Evolutionary conservation across 2,329 filamentous ascomycete genomes (phyloP).

Genomic region (Microsporum audouinii): DNA sequence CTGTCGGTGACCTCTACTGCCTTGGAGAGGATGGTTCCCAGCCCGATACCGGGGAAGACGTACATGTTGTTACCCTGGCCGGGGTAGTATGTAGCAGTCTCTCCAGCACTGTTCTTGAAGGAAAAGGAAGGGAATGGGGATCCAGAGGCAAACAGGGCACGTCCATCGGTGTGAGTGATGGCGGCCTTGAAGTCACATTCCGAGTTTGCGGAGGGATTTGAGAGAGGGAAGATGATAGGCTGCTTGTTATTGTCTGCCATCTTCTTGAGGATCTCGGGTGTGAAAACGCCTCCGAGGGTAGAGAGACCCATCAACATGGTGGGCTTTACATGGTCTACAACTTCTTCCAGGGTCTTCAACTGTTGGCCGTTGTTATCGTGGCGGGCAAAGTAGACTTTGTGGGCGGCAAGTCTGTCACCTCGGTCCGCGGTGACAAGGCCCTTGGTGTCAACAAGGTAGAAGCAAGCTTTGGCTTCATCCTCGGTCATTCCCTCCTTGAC

Average conservation of each 20-base stretch:
- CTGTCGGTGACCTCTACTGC: slow-evolving; percentile 74
- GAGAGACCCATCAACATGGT: slow-evolving; percentile 90
- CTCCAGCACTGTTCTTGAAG: slow-evolving; percentile 48
- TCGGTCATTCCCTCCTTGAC: slow-evolving; percentile 82
- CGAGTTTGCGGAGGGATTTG: slow-evolving; percentile 90
- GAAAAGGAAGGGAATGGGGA: slow-evolving; percentile 74
- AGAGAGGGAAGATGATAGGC: slow-evolving; percentile 91
- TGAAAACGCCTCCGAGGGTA: slow-evolving; percentile 90
- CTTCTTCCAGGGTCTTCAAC: slow-evolving; percentile 69
- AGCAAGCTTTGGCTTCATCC: slow-evolving; percentile 75
- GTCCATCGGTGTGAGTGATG: slow-evolving; percentile 79
- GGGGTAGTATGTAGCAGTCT: slow-evolving; percentile 57
- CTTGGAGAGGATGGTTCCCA: slow-evolving; percentile 86
- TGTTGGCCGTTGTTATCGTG: slow-evolving; percentile 54
- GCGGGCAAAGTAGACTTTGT: slow-evolving; percentile 60
- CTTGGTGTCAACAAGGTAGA: slow-evolving; percentile 96
- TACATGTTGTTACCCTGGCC: slow-evolving; percentile 78
- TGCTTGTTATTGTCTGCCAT: slow-evolving; percentile 54
- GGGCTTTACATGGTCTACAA: slow-evolving; percentile 89
- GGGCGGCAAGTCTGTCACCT: slow-evolving; percentile 84
- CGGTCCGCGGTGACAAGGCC: slow-evolving; percentile 88
- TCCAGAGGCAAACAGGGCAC: slow-evolving; percentile 85
- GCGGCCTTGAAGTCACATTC: slow-evolving; percentile 97
- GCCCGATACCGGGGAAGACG: slow-evolving; percentile 90
- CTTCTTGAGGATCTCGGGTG: slow-evolving; percentile 64